These are phyloP conservation scores for Helianthus tuberosus DNA, from an alignment of 129 eudicot species.

Conservation along the genomic window DNA sequence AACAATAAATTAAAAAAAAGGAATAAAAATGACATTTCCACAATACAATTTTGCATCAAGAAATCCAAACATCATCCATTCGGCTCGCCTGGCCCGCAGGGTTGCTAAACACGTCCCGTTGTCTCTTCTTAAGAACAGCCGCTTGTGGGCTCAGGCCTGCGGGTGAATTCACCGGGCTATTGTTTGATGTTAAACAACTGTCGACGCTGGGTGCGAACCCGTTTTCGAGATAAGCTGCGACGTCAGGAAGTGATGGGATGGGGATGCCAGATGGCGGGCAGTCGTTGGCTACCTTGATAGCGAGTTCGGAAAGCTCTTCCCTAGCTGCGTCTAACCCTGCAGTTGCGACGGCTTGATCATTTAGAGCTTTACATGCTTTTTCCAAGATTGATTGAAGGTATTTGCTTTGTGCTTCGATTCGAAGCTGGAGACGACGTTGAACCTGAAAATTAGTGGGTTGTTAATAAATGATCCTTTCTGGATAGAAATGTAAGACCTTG, in stretches of 20 bases:
- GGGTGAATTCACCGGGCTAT: slow-evolving; percentile 57
- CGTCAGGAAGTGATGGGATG: slow-evolving; percentile 46
- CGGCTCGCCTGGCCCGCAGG: slow-evolving; percentile 36
- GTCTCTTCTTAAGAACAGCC: slow-evolving; percentile 58
- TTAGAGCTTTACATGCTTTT: slow-evolving; percentile 85
- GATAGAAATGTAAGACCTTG: background rate
- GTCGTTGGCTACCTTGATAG: slow-evolving; percentile 71
- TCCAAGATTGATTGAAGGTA: slow-evolving; percentile 81
- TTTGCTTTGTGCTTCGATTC: slow-evolving; percentile 93
- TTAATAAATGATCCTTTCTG: background rate
- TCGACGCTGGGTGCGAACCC: slow-evolving; percentile 44
- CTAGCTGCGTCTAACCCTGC: slow-evolving; percentile 72
- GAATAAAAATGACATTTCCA: slow-evolving; percentile 16
- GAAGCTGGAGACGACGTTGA: slow-evolving; percentile 80
- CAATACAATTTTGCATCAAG: background rate
- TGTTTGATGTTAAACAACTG: slow-evolving; percentile 59
- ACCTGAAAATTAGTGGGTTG: slow-evolving; percentile 46
- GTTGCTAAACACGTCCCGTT: slow-evolving; percentile 49
- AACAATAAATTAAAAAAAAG: slow-evolving; percentile 9
- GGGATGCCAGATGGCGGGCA: slow-evolving; percentile 41
- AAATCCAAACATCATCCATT: slow-evolving; percentile 65
- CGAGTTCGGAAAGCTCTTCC: slow-evolving; percentile 69
- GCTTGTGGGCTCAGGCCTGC: slow-evolving; percentile 45
- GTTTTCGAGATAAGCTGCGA: slow-evolving; percentile 41
- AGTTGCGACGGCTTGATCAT: slow-evolving; percentile 56